Evolutionary conservation across 2,329 filamentous ascomycete species (phyloP), one percentile per base, ranked within the genome.

Genomic region (Mollisia scopiformis): DNA sequence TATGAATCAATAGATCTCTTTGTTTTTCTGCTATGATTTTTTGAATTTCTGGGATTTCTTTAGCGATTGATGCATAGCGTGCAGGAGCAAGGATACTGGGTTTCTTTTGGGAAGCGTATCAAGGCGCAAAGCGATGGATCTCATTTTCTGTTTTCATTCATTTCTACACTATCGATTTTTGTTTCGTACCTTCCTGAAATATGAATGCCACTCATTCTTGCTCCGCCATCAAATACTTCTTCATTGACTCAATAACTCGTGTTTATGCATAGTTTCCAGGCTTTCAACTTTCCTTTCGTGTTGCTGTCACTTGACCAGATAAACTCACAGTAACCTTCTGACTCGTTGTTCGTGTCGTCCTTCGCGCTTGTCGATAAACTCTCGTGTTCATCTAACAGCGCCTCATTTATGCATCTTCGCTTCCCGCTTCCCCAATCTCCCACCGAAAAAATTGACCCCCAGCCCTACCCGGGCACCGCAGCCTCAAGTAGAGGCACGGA

Each of bases 51-150:
- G 28, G 10, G 14, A 11, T 14, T 35, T 23, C n/a, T 51, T 51
- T 23, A n/a, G 49, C 28, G 28, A 46, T 35, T n/a, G 19, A 30
- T 53, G 49, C 49, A 58, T 58, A 53, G 56, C 37, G 49, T 53
- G 56, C 37, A 58, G 49, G 56, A 52, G 37, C 16, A 52, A 47
- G 37, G 39, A 54, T 47, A 47, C 4, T 11, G 6, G 43, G n/a
- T 21, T 2, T 47, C 41, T 11, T 16, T 14, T 47, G 43, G 21
- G 23, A 28, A 27, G 43, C 25, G 16, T 47, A 21, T 7, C 55
- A 39, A 30, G 21, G 28, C 39, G 28, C 35, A 50, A 21, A 51
- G 33, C 47, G 46, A 23, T 35, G 55, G 30, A 57, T 57, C 16
- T 43, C 35, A 25, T 57, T 43, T 13, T 47, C 14, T 27, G 11